Base-by-base conservation (phyloP, 371 early-diverging fungal genomes). In the Choanephora cucurbitarum region DNA sequence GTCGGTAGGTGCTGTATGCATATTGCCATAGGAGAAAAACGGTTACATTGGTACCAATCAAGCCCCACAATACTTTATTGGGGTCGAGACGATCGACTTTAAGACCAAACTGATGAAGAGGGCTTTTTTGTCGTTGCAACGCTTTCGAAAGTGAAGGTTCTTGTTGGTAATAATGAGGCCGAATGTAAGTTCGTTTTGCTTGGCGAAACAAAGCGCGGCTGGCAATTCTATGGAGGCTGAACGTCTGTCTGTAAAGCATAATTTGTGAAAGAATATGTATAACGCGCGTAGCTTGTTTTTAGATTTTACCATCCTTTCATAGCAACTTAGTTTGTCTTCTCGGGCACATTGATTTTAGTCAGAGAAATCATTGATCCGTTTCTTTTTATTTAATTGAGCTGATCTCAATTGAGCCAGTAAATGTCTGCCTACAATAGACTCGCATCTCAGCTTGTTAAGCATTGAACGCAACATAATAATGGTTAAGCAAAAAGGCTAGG, bases 21-120 rank as follows among this genome's bases (percentile, higher is more conserved):
- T 81, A 84, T 52, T 79, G 77, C 85, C 85, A 84, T 10, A 59
- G 21, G 1, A 67, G 53, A 69, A 69, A 84, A 5, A 84, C 75
- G 5, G 58, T 60, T 2, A 71, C 66, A 44, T 84, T 84, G 56
- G 70, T 60, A 32, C 78, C 82, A 40, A 80, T 67, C 5, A 84
- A 62, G 0, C 68, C 24, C 53, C 75, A 79, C 5, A 80, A 55
- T 13, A 82, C 58, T 10, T 58, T 70, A 40, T 76, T 73, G 44
- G 75, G 74, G 47, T 70, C 58, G 8, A 60, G 42, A 21, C 64
- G 59, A 44, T 76, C 62, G 18, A 76, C 17, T 5, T 46, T 49
- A 23, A 64, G 67, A n/a, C 66, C 58, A 10, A 75, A 33, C 39
- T 47, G 54, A 0, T 54, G 47, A 15, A 72, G 44, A 1, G 69